phyloP scores from a whole-genome alignment of 768 basidiomycete genomes.

The Mycena belliarum region DNA sequence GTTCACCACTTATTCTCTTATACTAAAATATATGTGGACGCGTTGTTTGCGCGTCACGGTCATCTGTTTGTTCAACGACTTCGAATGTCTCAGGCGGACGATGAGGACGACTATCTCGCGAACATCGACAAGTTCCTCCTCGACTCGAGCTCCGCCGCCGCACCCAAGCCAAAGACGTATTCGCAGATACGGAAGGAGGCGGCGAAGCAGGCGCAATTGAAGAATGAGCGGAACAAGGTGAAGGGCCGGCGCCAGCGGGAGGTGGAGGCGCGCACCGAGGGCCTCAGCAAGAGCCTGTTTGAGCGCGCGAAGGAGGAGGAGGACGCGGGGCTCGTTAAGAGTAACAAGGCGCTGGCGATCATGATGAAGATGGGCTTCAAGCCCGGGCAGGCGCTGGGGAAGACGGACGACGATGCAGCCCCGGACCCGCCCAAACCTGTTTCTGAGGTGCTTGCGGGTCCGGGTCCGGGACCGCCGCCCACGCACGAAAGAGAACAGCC shows the following conservation, averaged over 20 bases:
- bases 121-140: slow-evolving; percentile 70
- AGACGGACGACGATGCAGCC: slow-evolving; percentile 32
- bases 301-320: slow-evolving; percentile 71
- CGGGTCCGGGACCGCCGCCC: background rate
- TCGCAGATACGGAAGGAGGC: slow-evolving; percentile 70
- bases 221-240: slow-evolving; percentile 65
- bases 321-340: slow-evolving; percentile 47
- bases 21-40: background rate
- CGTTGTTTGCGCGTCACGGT: background rate
- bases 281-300: slow-evolving; percentile 78
- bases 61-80: slow-evolving; percentile 43
- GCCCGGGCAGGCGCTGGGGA: slow-evolving; percentile 77
- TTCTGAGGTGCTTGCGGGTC: background rate
- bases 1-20: slow-evolving; percentile 1
- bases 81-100: too few relatives aligned
- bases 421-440: background rate
- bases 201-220: slow-evolving; percentile 52
- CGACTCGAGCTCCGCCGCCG: slow-evolving; percentile 38
- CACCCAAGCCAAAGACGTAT: slow-evolving; percentile 72
- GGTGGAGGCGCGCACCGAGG: slow-evolving; percentile 74
- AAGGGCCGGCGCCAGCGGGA: slow-evolving; percentile 73
- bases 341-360: slow-evolving; percentile 81
- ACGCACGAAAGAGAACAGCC: slow-evolving; percentile 4
- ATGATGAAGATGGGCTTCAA: slow-evolving; percentile 97
- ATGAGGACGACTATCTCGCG: slow-evolving; percentile 86